These are phyloP conservation scores for Pythium vanterpoolii DNA, from an alignment of 352 stramenopile genomes.

Conservation along the genomic window DNA sequence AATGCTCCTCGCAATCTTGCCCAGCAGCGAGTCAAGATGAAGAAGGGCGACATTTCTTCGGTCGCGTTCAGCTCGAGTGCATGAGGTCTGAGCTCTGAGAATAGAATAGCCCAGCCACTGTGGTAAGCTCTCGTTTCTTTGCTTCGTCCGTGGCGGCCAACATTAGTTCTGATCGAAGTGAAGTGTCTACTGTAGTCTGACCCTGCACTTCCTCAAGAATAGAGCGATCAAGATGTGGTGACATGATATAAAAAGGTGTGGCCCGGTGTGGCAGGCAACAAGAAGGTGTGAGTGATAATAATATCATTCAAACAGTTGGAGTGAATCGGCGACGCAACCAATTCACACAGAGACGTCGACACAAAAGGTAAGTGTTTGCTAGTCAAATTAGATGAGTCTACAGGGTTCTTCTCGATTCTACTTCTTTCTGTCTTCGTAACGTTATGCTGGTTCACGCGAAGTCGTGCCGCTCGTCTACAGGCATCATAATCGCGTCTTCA, in stretches of 20 bases:
- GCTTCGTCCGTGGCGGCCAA: neutral
- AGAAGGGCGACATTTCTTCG: neutral
- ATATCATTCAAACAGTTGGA: neutral
- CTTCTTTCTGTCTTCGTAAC: neutral
- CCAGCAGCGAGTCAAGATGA: neutral
- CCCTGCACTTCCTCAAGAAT: neutral
- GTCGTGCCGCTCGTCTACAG: constrained; percentile 5
- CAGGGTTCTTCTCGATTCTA: constrained; percentile 11
- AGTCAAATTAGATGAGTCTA: constrained; percentile 14
- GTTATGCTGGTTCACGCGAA: constrained; percentile 1
- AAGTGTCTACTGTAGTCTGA: neutral
- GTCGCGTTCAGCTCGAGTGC: neutral
- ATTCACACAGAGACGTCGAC: too few relatives aligned
- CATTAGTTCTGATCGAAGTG: neutral
- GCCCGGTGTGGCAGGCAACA: neutral
- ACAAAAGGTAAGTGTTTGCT: neutral
- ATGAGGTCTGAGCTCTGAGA: neutral
- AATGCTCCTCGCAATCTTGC: constrained; percentile 4
- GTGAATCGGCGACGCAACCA: neutral
- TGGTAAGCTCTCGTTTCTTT: neutral
- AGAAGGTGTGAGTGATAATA: neutral
- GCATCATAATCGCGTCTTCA: neutral
- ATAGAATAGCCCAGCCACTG: neutral
- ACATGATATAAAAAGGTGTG: neutral
- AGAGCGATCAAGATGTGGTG: neutral